These are phyloP conservation scores for Santalum album DNA, from an alignment of 164 flowering plant genomes.

Conservation along the genomic window DNA sequence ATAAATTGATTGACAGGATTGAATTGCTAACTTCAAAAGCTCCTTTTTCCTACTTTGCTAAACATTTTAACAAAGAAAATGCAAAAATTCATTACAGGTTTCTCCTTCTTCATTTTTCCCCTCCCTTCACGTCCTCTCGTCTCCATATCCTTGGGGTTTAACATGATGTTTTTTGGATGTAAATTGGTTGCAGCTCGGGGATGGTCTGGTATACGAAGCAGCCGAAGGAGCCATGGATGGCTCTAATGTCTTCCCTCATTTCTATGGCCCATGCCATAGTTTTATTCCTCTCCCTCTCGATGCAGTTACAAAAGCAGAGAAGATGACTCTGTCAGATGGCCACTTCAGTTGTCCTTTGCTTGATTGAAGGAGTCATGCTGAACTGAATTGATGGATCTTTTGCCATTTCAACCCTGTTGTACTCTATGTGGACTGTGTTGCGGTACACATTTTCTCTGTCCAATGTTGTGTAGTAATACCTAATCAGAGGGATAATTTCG, in stretches of 20 bases:
- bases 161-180: neutral
- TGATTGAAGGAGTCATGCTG: constrained; percentile 6
- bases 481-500: too few relatives aligned
- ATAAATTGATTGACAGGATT: too few relatives aligned
- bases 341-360: constrained; percentile 47
- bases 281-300: constrained; percentile 64
- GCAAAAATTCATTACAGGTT: too few relatives aligned
- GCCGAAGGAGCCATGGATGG: constrained; percentile 30
- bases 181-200: constrained; percentile 58
- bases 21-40: too few relatives aligned
- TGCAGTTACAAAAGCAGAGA: constrained; percentile 59
- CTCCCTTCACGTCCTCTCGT: neutral
- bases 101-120: too few relatives aligned
- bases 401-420: too few relatives aligned
- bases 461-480: too few relatives aligned
- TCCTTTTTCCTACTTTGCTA: too few relatives aligned
- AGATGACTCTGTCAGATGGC: constrained; percentile 37
- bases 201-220: constrained; percentile 79
- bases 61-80: too few relatives aligned
- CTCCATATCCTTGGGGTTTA: neutral
- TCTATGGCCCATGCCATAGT: constrained; percentile 70
- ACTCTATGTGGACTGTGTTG: too few relatives aligned
- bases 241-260: constrained; percentile 64
- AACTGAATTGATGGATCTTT: too few relatives aligned
- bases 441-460: too few relatives aligned